Conservation (phyloP, 345 rosid genomes). For the Zanthoxylum bungeanum region DNA sequence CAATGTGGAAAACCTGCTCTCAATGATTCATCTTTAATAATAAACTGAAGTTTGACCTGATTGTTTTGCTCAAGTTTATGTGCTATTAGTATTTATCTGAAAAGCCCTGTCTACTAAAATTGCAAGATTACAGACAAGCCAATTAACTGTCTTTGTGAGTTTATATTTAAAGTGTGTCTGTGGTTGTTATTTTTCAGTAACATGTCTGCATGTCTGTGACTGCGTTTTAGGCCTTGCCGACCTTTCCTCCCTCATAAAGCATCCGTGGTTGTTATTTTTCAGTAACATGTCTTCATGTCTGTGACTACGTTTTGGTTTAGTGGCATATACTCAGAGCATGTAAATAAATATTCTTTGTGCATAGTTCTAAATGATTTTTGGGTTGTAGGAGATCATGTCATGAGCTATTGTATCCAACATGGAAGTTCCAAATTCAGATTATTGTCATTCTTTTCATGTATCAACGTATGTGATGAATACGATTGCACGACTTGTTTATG, state of each 20-base stretch:
- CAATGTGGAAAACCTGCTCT: background rate
- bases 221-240: background rate
- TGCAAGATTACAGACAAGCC: background rate
- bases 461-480: background rate
- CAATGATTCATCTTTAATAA: background rate
- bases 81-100: background rate
- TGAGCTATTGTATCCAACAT: background rate
- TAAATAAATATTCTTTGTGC: background rate
- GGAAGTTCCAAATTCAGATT: background rate
- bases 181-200: background rate
- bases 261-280: too few species aligned
- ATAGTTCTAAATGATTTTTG: constrained; percentile 6
- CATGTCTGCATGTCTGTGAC: background rate
- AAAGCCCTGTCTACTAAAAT: background rate
- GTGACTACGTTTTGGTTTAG: too few species aligned
- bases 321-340: background rate
- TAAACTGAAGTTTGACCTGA: background rate
- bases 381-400: background rate
- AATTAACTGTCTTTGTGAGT: background rate
- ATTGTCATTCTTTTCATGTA: background rate
- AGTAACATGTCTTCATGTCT: too few species aligned
- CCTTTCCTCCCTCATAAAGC: too few species aligned
- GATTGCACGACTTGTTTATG: constrained; percentile 1
- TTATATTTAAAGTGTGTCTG: background rate
- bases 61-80: background rate